Percentiles rank a stretch among this genome's conserved stretches.
Conservation (phyloP, 164 flowering plant species). For the Umbilicus rupestris region DNA sequence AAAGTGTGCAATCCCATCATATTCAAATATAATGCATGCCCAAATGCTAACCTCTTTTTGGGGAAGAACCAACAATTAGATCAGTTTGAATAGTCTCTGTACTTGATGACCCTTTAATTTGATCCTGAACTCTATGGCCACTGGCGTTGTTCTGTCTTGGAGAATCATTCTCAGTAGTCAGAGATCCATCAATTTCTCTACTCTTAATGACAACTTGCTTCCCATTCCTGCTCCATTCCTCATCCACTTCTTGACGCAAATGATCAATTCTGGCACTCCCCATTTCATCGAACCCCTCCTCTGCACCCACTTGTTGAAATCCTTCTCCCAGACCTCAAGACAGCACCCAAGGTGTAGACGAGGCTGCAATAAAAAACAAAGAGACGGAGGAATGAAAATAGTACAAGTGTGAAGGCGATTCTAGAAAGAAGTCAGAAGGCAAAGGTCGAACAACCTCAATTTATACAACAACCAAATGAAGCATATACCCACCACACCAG, state of each 20-base stretch:
- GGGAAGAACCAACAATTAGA: conserved; percentile 15
- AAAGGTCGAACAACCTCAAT: no score
- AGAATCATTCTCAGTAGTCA: conserved; percentile 7
- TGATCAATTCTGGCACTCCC: conserved; percentile 26
- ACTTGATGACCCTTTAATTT: conserved; percentile 7
- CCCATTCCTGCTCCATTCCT: background rate
- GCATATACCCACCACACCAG: no score
- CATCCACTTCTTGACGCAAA: conserved; percentile 7
- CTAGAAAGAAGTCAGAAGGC: no score
- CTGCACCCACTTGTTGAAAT: no score
- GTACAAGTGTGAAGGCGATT: no score
- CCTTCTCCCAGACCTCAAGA: no score
- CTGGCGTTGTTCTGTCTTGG: no score
- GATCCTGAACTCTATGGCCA: conserved; percentile 11
- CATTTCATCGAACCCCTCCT: conserved; percentile 22
- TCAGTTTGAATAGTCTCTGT: conserved; percentile 18
- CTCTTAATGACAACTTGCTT: background rate
- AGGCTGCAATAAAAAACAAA: no score
- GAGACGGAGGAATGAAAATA: no score
- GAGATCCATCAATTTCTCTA: conserved; percentile 10
- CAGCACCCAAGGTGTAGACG: no score
- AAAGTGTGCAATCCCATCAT: background rate
- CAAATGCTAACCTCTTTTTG: conserved; percentile 18
- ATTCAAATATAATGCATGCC: background rate
- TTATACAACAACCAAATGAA: no score